Conservation (phyloP, 2,329 filamentous ascomycete genomes). For the Dryadomyces quercivorus region DNA sequence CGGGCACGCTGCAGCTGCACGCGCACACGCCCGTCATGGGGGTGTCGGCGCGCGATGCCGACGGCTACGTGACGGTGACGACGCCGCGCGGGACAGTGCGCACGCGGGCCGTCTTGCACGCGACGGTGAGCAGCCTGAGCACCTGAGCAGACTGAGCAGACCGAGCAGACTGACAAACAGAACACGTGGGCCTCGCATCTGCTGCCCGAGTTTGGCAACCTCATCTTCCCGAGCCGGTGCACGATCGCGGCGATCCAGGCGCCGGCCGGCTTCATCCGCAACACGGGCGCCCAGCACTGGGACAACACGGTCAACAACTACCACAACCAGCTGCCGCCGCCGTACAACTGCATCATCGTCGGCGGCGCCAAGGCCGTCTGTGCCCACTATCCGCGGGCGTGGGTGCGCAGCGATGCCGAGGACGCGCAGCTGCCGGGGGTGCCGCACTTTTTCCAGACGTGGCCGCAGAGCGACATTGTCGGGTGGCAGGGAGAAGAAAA, state of each 20-base stretch:
- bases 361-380: constrained; percentile 4
- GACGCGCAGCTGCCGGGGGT: constrained; percentile 2
- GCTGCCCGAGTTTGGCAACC: constrained; percentile 52
- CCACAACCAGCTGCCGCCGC: constrained; percentile 5
- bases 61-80: constrained; percentile 42
- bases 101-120: constrained; percentile 56
- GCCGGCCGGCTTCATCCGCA: neutral
- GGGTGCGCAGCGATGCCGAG: constrained; percentile 1
- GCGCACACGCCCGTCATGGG: constrained; percentile 56
- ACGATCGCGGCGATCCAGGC: constrained; percentile 39
- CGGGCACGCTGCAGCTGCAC: constrained; percentile 49
- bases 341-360: constrained; percentile 2
- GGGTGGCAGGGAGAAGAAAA: neutral
- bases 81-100: constrained; percentile 56
- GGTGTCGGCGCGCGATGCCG: constrained; percentile 26
- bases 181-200: constrained; percentile 74
- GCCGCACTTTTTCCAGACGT: neutral
- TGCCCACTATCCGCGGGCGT: neutral
- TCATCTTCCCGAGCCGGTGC: constrained; percentile 63
- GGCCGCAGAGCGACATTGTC: neutral
- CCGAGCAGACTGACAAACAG: too few species aligned
- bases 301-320: constrained; percentile 2
- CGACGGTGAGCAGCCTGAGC: constrained; percentile 30
- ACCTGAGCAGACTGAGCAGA: neutral
- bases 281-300: constrained; percentile 5